Conservation (phyloP, 2,329 filamentous ascomycete genomes). For the Pyrenophora tritici-repentis region DNA sequence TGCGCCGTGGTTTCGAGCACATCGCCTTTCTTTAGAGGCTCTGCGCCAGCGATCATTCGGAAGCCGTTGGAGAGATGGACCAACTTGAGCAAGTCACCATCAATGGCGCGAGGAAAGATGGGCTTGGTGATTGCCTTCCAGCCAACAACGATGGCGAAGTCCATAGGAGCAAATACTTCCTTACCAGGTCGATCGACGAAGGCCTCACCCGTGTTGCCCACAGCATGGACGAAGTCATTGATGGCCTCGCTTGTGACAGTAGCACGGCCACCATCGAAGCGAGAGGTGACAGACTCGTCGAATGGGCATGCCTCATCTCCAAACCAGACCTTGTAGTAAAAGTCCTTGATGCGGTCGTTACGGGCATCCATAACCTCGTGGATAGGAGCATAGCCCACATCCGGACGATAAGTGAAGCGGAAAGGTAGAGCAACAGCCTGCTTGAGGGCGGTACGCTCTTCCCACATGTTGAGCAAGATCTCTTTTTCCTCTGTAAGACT, state of each 20-base stretch:
- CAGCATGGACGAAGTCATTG: conserved; percentile 98
- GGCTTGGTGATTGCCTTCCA: conserved; percentile 99
- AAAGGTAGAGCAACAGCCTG: conserved; percentile 82
- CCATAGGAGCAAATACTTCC: conserved; percentile 94
- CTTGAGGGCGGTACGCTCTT: conserved; percentile 85
- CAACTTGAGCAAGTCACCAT: conserved; percentile 92
- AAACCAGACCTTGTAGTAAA: conserved; percentile 99
- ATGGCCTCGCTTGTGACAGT: conserved; percentile 91
- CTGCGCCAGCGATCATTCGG: conserved; percentile 95
- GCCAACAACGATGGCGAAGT: conserved; percentile 96
- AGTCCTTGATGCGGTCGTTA: conserved; percentile 98
- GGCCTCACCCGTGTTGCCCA: conserved; percentile 95
- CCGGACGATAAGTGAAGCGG: conserved; percentile 90
- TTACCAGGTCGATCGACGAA: conserved; percentile 96
- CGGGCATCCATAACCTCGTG: conserved; percentile 93
- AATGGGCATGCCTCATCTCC: conserved; percentile 83
- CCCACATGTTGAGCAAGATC: conserved; percentile 88
- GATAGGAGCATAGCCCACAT: conserved; percentile 96
- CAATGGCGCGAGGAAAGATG: conserved; percentile 95
- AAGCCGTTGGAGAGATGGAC: conserved; percentile 97
- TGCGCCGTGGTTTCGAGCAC: conserved; percentile 90
- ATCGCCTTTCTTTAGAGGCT: conserved; percentile 94
- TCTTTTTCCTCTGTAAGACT: conserved; percentile 75
- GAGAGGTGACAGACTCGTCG: conserved; percentile 80
- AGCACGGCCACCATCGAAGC: conserved; percentile 86